A percentile compares a stretch with the other conserved stretches of the same genome.
phyloP scores from a whole-genome alignment of 2,329 filamentous ascomycete species.

The Paradendryphiella salina region DNA sequence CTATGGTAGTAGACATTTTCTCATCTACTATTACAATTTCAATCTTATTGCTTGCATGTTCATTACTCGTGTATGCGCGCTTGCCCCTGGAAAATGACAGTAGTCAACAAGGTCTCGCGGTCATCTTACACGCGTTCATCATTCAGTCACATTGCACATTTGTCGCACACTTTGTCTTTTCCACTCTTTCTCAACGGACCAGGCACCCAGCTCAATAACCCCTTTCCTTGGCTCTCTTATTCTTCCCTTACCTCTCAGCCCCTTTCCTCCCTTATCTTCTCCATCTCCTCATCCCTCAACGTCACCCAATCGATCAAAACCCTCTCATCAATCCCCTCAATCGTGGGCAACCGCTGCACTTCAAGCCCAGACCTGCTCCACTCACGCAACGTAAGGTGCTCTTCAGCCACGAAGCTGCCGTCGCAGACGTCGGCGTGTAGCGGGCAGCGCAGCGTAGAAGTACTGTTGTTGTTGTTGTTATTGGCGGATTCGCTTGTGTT shows the following conservation, averaged over 20 bases:
- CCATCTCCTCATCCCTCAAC: conserved; percentile 26
- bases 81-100: background rate
- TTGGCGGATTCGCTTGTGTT: background rate
- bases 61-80: background rate
- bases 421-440: conserved; percentile 29
- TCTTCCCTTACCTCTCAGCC: no score
- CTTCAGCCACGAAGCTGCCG: conserved; percentile 13
- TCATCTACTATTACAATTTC: background rate
- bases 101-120: no score
- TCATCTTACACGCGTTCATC: no score
- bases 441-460: conserved; percentile 12
- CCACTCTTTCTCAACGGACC: no score
- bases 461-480: background rate
- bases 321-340: conserved; percentile 14
- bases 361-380: conserved; percentile 14
- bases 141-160: no score
- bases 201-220: background rate
- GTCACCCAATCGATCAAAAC: conserved; percentile 33
- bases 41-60: background rate
- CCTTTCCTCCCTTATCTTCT: background rate
- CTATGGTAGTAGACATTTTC: background rate
- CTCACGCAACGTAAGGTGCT: conserved; percentile 17
- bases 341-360: conserved; percentile 20
- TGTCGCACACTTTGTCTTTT: no score
- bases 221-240: background rate